Evolutionary conservation across 73 alveolate genomes (phyloP), one percentile per base, ranked within the genome.

Genomic region (Paramecium caudatum): DNA sequence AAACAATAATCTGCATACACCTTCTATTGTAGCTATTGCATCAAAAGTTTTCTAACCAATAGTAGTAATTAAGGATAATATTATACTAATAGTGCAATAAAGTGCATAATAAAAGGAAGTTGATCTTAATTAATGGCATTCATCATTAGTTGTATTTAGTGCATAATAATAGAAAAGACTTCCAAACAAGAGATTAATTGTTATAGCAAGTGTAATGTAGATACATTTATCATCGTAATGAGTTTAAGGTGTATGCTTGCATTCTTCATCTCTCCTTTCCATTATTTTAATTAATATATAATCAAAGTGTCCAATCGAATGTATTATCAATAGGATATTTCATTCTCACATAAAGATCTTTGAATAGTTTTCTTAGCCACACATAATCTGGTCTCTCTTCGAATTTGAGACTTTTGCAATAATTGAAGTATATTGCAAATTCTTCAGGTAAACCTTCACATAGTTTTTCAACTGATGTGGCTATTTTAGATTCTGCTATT

Each of bases 381-480:
- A 84, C 81, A 90, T 94, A 94, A 90, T 94, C 96, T 19, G 96
- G 96, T 41, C 91, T 91, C 68, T 94, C 96, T 15, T 93, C 95
- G 49, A 94, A 94, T 41, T 91, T 91, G 41, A 94, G 48, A 16
- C 92, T 65, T 69, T 92, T 94, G 7, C 90, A 88, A 82, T 94
- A 91, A 80, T 91, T 82, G 41, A 94, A 90, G 48, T 90, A 84
- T 27, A 82, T 61, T 32, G 82, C 82, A 80, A 94, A 91, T 82
- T 94, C 98, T 36, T 78, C 95, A 30, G 98, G 98, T 1, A 94
- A 91, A 13, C 95, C 95, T 9, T 82, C 65, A 91, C 95, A 88
- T 30, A 94, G 90, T 62, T 49, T 32, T 46, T 93, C 95, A 4
- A 94, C 48, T 2, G 98, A 94, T 37, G 94, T 93, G 23, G 93